These are phyloP conservation scores for Geranomyces variabilis DNA, from an alignment of 192 early-diverging fungal species.

Conservation along the genomic window DNA sequence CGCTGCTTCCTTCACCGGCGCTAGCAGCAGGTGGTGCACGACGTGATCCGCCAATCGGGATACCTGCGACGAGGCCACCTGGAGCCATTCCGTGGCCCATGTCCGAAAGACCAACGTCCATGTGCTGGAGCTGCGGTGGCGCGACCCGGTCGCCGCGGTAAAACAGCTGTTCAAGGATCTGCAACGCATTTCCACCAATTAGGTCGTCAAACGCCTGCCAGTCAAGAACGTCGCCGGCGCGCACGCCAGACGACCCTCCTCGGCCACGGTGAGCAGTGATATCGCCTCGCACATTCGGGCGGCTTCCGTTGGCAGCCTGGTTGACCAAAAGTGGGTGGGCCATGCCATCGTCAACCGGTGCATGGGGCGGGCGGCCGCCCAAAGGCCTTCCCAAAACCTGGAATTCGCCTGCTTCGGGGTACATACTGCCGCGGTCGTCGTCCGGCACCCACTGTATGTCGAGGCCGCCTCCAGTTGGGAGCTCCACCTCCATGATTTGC, in stretches of 20 bases:
- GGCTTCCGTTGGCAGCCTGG: slow-evolving; percentile 1
- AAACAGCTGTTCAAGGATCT: slow-evolving; percentile 55
- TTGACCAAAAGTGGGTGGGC: slow-evolving; percentile 71
- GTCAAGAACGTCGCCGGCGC: slow-evolving; percentile 49
- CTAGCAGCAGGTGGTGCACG: background rate
- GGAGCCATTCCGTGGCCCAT: slow-evolving; percentile 21
- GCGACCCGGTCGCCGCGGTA: slow-evolving; percentile 29
- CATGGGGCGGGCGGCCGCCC: slow-evolving; percentile 19
- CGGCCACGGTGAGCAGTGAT: slow-evolving; percentile 9
- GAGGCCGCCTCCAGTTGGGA: slow-evolving; percentile 32
- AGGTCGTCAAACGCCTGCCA: slow-evolving; percentile 68
- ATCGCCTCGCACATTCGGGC: slow-evolving; percentile 9
- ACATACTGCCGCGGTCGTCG: slow-evolving; percentile 18
- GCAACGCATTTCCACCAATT: slow-evolving; percentile 60
- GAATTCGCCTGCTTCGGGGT: slow-evolving; percentile 21
- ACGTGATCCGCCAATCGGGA: slow-evolving; percentile 6
- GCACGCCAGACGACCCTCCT: background rate
- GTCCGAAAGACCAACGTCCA: background rate
- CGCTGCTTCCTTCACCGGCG: background rate
- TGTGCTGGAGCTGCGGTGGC: background rate
- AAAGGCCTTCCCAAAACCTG: slow-evolving; percentile 46
- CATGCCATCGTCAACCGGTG: slow-evolving; percentile 55
- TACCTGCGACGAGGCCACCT: slow-evolving; percentile 24
- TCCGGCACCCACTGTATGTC: slow-evolving; percentile 40
- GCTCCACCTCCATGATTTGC: slow-evolving; percentile 31